Evolutionary conservation across 768 basidiomycete species (phyloP), one percentile per base, ranked within the genome.

Genomic region (Gloeostereum incarnatum): DNA sequence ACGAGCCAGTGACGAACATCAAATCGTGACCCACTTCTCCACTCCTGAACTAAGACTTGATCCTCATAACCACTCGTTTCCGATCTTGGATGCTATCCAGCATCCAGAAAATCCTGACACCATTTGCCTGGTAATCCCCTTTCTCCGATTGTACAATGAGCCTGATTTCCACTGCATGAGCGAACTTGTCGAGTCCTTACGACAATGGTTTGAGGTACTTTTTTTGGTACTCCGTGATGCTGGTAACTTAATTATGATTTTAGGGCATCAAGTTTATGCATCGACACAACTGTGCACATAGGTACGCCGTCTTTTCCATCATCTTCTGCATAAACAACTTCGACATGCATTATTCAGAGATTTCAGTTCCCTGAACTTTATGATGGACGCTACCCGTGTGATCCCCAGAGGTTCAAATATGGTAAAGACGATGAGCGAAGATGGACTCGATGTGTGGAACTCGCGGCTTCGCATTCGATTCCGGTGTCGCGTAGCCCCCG

Each of bases 171-270:
- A 45, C 11, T 22, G 20, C 11, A 22, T 46, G 11, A 40, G 31
- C 9, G 51, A 52, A 23, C 22, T 41, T 25, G n/a, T 36, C 0
- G 49, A 50, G 16, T 40, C 42, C 6, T 22, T 45, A 22, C 23
- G 39, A 8, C 49, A 50, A 39, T 39, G 44, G 22, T 31, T 51
- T 8, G 36, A 49, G 38, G 45, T 46, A n/a, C n/a, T n/a, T n/a
- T n/a, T n/a, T n/a, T n/a, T n/a, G n/a, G n/a, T n/a, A n/a, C n/a
- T n/a, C n/a, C n/a, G n/a, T n/a, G n/a, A 9, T 32, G 13, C 7
- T 8, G 3, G 31, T 22, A 19, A 14, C n/a, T 29, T 14, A 9
- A 11, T 11, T 26, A 1, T n/a, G n/a, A n/a, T n/a, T n/a, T n/a
- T 20, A 46, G 39, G 45, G 39, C 7, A 36, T 41, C n/a, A 23